Base-by-base conservation (phyloP, 2,329 filamentous ascomycete species). In the Epichloe sibirici region DNA sequence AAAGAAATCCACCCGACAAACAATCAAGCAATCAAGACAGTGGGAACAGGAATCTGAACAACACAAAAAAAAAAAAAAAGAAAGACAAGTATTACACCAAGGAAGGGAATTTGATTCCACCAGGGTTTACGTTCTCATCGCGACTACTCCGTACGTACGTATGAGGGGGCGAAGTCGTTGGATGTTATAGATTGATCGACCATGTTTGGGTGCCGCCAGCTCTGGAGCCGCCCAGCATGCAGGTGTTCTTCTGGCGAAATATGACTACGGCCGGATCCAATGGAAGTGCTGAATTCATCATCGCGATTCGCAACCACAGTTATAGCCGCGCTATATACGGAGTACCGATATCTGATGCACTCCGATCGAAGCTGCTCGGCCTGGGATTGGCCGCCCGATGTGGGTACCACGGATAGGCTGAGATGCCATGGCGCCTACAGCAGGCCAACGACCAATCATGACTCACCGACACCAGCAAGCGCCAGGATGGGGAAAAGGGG, bases 271-370 rank as follows among this genome's bases (percentile, higher is more conserved):
- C 4, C 25, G 31, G 21, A 38, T 43, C 51, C 46, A 53, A 23
- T 46, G 34, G 35, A 13, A 38, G 25, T 11, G 21, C 21, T 35
- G 31, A 21, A 9, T 31, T 25, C 60, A 57, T 56, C 54, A 61
- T 59, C 57, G 58, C 28, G 34, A 37, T 13, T 59, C 58, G 58
- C 28, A 21, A 37, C 17, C 45, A n/a, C 31, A 58, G 52, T 50
- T 50, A 57, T 60, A 62, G 56, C 57, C 62, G 62, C 62, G 58
- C 40, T 31, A 21, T 21, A 21, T 21, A 21, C 17, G 17, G 17
- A 21, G 48, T 17, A 35, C 21, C 25, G 23, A 23, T 23, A 4
- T 15, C 5, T 25, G 39, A 44, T 49, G 39, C 40, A 13, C 13
- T 45, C 34, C 28, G 7, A 6, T 15, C 12, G 12, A 35, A 34